These are phyloP conservation scores for Alloascoidea africana DNA, from an alignment of 805 yeast genomes.

Conservation along the genomic window DNA sequence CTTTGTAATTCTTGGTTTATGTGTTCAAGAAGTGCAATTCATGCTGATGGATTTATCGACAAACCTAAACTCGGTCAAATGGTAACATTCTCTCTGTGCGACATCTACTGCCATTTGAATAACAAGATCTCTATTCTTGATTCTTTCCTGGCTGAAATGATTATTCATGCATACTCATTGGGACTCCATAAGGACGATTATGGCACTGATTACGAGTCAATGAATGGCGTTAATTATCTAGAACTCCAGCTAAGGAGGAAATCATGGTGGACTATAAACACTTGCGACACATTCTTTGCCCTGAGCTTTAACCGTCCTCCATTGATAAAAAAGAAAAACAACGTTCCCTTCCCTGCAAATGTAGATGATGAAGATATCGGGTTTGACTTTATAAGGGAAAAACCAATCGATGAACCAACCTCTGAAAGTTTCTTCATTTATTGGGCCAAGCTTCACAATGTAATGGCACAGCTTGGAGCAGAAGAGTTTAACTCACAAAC, in stretches of 20 bases:
- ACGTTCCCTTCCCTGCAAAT: neutral
- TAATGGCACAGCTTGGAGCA: neutral
- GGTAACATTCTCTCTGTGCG: neutral
- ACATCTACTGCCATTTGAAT: neutral
- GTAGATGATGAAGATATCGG: constrained; percentile 1
- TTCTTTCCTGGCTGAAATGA: neutral
- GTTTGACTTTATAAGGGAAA: neutral
- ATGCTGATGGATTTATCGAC: neutral
- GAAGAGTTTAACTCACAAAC: no score
- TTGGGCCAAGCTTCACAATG: neutral
- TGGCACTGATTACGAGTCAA: neutral
- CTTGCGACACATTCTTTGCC: neutral
- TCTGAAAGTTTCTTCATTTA: neutral
- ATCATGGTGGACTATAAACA: neutral
- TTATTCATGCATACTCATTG: neutral
- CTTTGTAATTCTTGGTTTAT: neutral
- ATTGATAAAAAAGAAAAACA: neutral
- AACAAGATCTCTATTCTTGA: neutral
- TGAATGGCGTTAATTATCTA: neutral
- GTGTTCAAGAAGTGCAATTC: neutral
- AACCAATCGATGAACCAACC: neutral
- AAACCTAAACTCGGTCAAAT: neutral
- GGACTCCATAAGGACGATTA: neutral
- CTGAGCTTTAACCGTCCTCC: neutral
- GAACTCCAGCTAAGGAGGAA: neutral